phyloP scores from a whole-genome alignment of 805 yeast species.

The Lipomyces spencermartinsiae region DNA sequence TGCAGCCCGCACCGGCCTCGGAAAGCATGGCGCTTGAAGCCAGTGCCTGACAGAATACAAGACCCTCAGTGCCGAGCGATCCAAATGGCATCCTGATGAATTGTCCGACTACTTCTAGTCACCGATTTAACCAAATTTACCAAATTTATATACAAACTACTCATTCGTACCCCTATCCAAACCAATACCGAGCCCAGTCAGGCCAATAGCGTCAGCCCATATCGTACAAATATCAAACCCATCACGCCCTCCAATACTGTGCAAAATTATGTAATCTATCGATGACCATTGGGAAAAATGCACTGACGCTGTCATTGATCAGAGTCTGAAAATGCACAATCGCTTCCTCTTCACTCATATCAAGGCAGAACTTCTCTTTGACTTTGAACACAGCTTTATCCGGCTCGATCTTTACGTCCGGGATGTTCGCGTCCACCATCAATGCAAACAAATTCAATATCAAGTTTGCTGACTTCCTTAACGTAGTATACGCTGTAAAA shows the following conservation, averaged over 20 bases:
- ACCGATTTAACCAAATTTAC: background rate
- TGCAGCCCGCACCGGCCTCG: too few species aligned
- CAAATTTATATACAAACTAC: background rate
- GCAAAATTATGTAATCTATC: constrained; percentile 95
- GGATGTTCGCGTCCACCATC: constrained; percentile 92
- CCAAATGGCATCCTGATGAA: too few species aligned
- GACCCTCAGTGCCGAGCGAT: too few species aligned
- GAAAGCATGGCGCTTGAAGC: too few species aligned
- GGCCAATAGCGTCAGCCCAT: too few species aligned
- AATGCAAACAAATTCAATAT: constrained; percentile 89
- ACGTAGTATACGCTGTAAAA: constrained; percentile 88
- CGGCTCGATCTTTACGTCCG: constrained; percentile 85
- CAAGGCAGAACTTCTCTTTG: constrained; percentile 90
- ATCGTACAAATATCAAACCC: background rate
- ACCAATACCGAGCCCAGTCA: background rate
- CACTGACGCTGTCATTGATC: constrained; percentile 92
- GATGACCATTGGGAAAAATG: constrained; percentile 91
- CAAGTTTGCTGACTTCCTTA: constrained; percentile 86
- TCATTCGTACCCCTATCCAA: background rate
- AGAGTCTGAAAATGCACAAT: constrained; percentile 91
- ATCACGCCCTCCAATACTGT: constrained; percentile 92
- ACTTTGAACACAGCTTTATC: constrained; percentile 83
- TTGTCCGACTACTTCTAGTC: background rate
- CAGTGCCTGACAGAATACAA: too few species aligned
- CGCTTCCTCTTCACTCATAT: constrained; percentile 95